Percentiles rank a stretch among this genome's conserved stretches.
phyloP scores from a whole-genome alignment of 2,329 filamentous ascomycete genomes.

The Teratosphaeria nubilosa region DNA sequence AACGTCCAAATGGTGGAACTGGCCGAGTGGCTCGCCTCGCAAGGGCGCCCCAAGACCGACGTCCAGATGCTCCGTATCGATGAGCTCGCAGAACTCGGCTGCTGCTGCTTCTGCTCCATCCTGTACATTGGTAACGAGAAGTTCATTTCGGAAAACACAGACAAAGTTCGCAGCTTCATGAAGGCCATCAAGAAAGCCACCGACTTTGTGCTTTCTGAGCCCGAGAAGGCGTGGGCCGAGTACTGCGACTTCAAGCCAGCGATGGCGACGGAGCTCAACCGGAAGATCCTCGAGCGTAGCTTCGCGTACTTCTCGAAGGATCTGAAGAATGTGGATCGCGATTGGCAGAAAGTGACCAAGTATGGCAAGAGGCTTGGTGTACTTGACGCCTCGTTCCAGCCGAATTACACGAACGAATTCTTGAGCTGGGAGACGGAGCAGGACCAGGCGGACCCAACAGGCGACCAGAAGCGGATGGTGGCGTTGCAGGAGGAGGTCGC shows the following conservation, averaged over 20 bases:
- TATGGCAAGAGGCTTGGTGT: constrained; percentile 67
- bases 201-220: constrained; percentile 57
- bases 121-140: constrained; percentile 69
- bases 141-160: constrained; percentile 57
- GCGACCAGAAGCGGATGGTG: constrained; percentile 67
- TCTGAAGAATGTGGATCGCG: constrained; percentile 61
- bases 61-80: constrained; percentile 76
- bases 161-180: constrained; percentile 58
- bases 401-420: constrained; percentile 60
- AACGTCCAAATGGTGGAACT: constrained; percentile 79
- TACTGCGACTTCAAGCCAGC: constrained; percentile 63
- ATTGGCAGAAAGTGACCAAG: constrained; percentile 68
- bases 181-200: constrained; percentile 65
- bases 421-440: constrained; percentile 55
- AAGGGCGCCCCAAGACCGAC: constrained; percentile 54
- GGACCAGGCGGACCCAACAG: constrained; percentile 56
- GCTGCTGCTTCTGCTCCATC: constrained; percentile 77
- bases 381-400: constrained; percentile 50
- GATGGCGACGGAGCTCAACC: constrained; percentile 59
- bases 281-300: constrained; percentile 70
- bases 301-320: constrained; percentile 68
- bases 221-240: constrained; percentile 54
- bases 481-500: constrained; percentile 59
- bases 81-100: constrained; percentile 66
- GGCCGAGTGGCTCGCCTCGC: constrained; percentile 59